Conservation (phyloP, 306 rosid genomes). For the Sesbania bispinosa region DNA sequence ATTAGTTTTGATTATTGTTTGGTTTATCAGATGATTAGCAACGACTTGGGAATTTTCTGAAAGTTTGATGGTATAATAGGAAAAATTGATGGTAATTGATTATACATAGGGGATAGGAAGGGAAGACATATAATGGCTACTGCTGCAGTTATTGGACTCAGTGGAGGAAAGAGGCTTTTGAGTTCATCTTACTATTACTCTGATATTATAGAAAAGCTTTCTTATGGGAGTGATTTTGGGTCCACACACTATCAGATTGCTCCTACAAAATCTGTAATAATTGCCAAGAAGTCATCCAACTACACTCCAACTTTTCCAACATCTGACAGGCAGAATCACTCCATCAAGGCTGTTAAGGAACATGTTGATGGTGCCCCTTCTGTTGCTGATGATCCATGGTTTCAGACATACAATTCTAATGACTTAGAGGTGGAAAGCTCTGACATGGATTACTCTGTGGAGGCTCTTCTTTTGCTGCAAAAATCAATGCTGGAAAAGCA, state of each 20-base stretch:
- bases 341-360: constrained; percentile 72
- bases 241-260: constrained; percentile 49
- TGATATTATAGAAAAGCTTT: constrained; percentile 66
- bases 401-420: constrained; percentile 27
- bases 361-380: constrained; percentile 46
- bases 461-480: constrained; percentile 84
- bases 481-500: constrained; percentile 96
- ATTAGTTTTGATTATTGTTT: background rate
- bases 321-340: constrained; percentile 37
- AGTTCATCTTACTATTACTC: constrained; percentile 71
- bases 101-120: constrained; percentile 35
- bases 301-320: constrained; percentile 44
- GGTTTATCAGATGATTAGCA: constrained; percentile 20
- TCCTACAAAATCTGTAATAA: constrained; percentile 44
- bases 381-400: constrained; percentile 48
- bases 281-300: constrained; percentile 56
- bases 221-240: constrained; percentile 48
- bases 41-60: constrained; percentile 33
- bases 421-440: constrained; percentile 56
- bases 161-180: constrained; percentile 82
- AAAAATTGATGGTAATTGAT: constrained; percentile 48
- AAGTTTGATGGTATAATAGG: constrained; percentile 19
- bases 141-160: constrained; percentile 84
- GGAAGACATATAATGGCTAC: constrained; percentile 73
- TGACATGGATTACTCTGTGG: constrained; percentile 62